phyloP scores from a whole-genome alignment of 2,329 filamentous ascomycete species.

The Phaeophleospora eucalypticola region DNA sequence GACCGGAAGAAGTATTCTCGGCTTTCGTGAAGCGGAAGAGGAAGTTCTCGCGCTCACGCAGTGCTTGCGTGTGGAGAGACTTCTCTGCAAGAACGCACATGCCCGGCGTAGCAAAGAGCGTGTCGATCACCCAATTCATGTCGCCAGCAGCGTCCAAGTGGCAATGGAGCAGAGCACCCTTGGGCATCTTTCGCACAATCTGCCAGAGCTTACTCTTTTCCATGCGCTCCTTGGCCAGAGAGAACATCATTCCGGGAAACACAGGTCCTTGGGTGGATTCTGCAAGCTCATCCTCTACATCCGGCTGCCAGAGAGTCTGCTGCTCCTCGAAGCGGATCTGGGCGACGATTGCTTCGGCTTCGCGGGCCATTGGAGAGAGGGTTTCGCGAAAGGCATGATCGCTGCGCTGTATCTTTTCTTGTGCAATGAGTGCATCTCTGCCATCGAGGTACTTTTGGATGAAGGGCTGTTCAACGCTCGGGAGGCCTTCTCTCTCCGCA shows the following conservation, averaged over 20 bases:
- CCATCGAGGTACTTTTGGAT: conserved; percentile 77
- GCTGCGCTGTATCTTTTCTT: conserved; percentile 79
- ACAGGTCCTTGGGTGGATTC: conserved; percentile 59
- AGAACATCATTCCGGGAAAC: conserved; percentile 92
- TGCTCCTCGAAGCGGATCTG: conserved; percentile 76
- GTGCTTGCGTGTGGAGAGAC: conserved; percentile 52
- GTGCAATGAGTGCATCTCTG: conserved; percentile 67
- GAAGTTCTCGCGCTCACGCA: conserved; percentile 48
- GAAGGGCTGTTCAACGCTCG: conserved; percentile 62
- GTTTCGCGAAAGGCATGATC: conserved; percentile 67
- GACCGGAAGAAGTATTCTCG: conserved; percentile 37
- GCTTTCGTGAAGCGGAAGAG: conserved; percentile 53
- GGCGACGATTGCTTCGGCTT: conserved; percentile 75
- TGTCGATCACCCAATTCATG: conserved; percentile 71
- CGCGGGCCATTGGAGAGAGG: conserved; percentile 72
- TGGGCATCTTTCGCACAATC: conserved; percentile 82
- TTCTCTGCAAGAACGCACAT: conserved; percentile 64
- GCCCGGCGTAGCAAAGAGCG: conserved; percentile 66
- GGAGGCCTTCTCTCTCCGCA: conserved; percentile 40
- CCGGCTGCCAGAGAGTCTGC: conserved; percentile 68
- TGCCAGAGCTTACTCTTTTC: conserved; percentile 80
- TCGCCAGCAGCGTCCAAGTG: conserved; percentile 91
- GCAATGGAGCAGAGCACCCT: conserved; percentile 79
- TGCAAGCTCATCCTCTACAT: conserved; percentile 66
- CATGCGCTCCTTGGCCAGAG: conserved; percentile 78